Base-by-base conservation (phyloP, 1,284 basidiomycete species). In the Pseudozyma thailandica region DNA sequence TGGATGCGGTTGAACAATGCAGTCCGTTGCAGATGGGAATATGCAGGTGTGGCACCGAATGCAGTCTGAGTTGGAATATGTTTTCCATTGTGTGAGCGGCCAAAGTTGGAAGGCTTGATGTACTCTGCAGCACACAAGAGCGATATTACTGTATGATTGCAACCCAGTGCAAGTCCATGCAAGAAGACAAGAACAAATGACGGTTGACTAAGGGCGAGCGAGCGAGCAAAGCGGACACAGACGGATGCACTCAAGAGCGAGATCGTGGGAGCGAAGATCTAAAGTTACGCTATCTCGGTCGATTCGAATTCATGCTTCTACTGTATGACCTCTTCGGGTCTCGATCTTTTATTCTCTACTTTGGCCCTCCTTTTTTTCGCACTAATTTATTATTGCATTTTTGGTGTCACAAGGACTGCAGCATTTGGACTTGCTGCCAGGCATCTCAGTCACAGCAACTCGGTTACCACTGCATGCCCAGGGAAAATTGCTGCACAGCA, bases 181-280 rank as follows among this genome's bases (percentile, higher is more conserved):
- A n/a, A n/a, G n/a, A n/a, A n/a, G n/a, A n/a, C n/a, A n/a, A n/a
- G n/a, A n/a, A n/a, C 8, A 16, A 16, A 35, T 16, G 8, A 43
- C 26, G 26, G 26, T 26, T 6, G 20, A 44, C 25, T 6, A 9
- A 10, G 20, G 23, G 41, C 10, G 8, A 39, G 25, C 21, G 23
- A 38, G 23, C 25, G 15, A 15, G 27, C 44, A 52, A 33, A 44
- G 31, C 31, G 50, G 12, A 18, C 6, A 43, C 16, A 30, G 16
- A 33, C 42, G 35, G n/a, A 35, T 39, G 55, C 35, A 45, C n/a
- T 31, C 12, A 28, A 25, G 28, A 35, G 30, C 50, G 44, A 52
- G 50, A 59, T 51, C 50, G 56, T 59, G 56, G 56, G 56, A 59
- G 49, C 50, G 25, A 47, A 48, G 44, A 59, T 50, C 54, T 53